phyloP scores from a whole-genome alignment of 2,329 filamentous ascomycete genomes.

The Trichophyton mentagrophytes region DNA sequence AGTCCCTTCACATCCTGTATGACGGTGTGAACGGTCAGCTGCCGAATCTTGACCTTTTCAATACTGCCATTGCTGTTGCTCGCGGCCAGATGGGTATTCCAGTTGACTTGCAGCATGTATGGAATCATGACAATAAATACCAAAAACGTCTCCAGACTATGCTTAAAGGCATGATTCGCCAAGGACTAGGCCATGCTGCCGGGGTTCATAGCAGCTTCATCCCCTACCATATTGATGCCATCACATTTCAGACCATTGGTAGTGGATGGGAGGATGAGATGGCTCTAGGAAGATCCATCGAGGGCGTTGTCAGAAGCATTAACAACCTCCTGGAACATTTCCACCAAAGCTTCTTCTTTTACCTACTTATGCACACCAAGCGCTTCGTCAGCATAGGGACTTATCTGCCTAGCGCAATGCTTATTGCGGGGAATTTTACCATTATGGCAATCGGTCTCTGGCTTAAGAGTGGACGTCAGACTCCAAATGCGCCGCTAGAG shows the following conservation, averaged over 20 bases:
- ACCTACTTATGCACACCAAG: conserved; percentile 79
- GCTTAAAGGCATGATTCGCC: conserved; percentile 81
- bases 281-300: conserved; percentile 77
- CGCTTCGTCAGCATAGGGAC: conserved; percentile 97
- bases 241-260: conserved; percentile 81
- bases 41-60: conserved; percentile 90
- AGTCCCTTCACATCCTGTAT: conserved; percentile 81
- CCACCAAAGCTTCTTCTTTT: conserved; percentile 99
- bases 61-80: conserved; percentile 79
- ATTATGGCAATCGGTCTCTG: conserved; percentile 92
- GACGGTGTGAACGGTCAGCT: conserved; percentile 93
- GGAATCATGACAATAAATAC: conserved; percentile 63
- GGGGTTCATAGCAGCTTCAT: conserved; percentile 94
- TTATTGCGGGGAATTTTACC: conserved; percentile 85
- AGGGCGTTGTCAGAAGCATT: conserved; percentile 81
- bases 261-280: conserved; percentile 97
- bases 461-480: conserved; percentile 59
- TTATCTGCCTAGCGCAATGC: conserved; percentile 94
- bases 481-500: conserved; percentile 12
- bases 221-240: conserved; percentile 91
- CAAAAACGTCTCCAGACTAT: conserved; percentile 73
- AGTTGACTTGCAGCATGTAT: conserved; percentile 75
- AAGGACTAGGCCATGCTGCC: conserved; percentile 76
- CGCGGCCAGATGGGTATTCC: conserved; percentile 84
- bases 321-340: conserved; percentile 95